phyloP scores from a whole-genome alignment of 1,139 yeast species.

The Hemisphaericaspora subhashii region DNA sequence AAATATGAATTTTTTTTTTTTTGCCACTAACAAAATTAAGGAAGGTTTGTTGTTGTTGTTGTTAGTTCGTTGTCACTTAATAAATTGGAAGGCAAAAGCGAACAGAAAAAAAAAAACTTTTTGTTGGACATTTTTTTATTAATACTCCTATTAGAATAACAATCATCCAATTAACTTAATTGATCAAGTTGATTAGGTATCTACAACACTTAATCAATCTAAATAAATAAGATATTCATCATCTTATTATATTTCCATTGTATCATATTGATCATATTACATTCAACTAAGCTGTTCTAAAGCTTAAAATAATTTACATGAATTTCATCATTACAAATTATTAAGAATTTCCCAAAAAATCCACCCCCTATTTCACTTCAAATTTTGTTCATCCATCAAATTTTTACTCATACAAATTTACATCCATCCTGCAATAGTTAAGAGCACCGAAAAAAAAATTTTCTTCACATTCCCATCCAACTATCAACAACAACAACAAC shows the following conservation, averaged over 20 bases:
- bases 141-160: too few species aligned
- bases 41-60: too few species aligned
- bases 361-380: neutral
- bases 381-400: too few species aligned
- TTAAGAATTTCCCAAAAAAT: too few species aligned
- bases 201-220: neutral
- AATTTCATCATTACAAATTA: too few species aligned
- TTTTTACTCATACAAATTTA: neutral
- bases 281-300: too few species aligned
- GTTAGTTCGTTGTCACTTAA: neutral
- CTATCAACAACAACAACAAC: neutral
- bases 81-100: slow-evolving; percentile 1
- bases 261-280: neutral
- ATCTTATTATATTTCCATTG: neutral
- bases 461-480: too few species aligned
- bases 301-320: too few species aligned
- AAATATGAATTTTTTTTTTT: too few species aligned
- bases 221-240: neutral
- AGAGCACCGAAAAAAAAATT: neutral
- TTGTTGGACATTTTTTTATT: neutral
- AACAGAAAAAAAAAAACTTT: slow-evolving; percentile 1
- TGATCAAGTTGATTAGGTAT: too few species aligned
- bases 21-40: too few species aligned
- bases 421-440: neutral
- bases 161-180: too few species aligned